These are phyloP conservation scores for Marchantia polymorpha DNA, from an alignment of 225 moss, liverwort and hornwort species.

Conservation along the genomic window DNA sequence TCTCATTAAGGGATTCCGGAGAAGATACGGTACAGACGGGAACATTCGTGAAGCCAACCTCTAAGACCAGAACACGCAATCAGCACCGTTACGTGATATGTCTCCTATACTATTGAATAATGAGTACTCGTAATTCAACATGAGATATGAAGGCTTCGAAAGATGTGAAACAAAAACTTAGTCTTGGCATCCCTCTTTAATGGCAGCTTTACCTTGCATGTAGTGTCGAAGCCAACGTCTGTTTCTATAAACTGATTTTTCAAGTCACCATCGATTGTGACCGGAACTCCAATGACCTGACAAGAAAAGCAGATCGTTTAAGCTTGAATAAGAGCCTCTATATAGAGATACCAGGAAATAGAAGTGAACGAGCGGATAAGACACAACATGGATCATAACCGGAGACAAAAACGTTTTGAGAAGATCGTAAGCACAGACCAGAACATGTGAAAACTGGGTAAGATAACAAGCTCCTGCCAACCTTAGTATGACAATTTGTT, in stretches of 20 bases:
- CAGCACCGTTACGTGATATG: no score
- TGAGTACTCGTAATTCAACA: neutral
- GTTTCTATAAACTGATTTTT: conserved; percentile 98
- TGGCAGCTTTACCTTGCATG: conserved; percentile 68
- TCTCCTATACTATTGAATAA: no score
- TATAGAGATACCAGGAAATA: neutral
- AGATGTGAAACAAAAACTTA: neutral
- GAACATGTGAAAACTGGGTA: neutral
- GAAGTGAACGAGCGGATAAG: neutral
- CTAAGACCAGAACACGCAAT: no score
- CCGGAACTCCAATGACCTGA: conserved; percentile 95
- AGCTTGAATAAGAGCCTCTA: neutral
- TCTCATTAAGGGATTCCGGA: no score
- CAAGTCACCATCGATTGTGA: conserved; percentile 86
- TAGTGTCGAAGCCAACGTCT: conserved; percentile 93
- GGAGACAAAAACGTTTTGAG: neutral
- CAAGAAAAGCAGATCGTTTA: neutral
- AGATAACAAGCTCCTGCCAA: conserved; percentile 19
- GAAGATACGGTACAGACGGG: no score
- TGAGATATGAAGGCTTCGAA: neutral
- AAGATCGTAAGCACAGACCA: neutral
- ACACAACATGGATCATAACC: neutral
- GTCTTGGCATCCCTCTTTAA: neutral
- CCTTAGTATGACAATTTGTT: conserved; percentile 85
- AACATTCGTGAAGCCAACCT: no score